phyloP scores from a whole-genome alignment of 116 monocot genomes.

The Cymodocea nodosa region DNA sequence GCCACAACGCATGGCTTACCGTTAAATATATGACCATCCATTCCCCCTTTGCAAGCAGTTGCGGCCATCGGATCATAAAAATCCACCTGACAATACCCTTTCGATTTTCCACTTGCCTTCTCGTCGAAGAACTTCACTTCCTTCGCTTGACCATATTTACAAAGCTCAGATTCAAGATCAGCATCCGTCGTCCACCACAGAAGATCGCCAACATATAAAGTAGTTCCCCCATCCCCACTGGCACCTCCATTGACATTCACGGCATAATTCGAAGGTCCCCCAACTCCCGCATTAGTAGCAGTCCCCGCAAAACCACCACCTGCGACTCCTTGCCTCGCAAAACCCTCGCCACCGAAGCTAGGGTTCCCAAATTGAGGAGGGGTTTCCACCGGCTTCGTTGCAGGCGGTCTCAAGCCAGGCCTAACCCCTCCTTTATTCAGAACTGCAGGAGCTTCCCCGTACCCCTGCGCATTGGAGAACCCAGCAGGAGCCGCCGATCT shows the following conservation, averaged over 20 bases:
- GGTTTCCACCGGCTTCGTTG: constrained; percentile 12
- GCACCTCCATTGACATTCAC: neutral
- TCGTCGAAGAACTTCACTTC: constrained; percentile 72
- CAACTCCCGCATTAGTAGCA: neutral
- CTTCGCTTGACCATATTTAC: constrained; percentile 49
- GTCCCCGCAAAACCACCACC: constrained; percentile 13
- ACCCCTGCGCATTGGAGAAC: neutral
- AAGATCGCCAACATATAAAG: constrained; percentile 63
- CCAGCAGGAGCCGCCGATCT: constrained; percentile 5
- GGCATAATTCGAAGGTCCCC: constrained; percentile 7
- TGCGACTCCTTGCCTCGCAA: constrained; percentile 12
- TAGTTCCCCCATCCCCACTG: constrained; percentile 25
- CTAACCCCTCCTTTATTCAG: constrained; percentile 7
- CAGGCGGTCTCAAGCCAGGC: neutral
- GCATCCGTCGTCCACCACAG: constrained; percentile 92
- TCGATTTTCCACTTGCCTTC: constrained; percentile 70
- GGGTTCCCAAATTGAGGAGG: constrained; percentile 13
- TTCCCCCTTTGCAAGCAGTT: constrained; percentile 53
- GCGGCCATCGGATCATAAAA: constrained; percentile 51
- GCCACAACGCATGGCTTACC: constrained; percentile 61
- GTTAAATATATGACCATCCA: constrained; percentile 64
- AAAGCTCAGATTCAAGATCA: constrained; percentile 39
- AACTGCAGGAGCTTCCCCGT: constrained; percentile 8
- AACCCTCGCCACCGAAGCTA: constrained; percentile 15
- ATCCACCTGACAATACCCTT: constrained; percentile 71